Evolutionary conservation across 129 eudicot genomes (phyloP).

Genomic region (Pittosporum tobira): DNA sequence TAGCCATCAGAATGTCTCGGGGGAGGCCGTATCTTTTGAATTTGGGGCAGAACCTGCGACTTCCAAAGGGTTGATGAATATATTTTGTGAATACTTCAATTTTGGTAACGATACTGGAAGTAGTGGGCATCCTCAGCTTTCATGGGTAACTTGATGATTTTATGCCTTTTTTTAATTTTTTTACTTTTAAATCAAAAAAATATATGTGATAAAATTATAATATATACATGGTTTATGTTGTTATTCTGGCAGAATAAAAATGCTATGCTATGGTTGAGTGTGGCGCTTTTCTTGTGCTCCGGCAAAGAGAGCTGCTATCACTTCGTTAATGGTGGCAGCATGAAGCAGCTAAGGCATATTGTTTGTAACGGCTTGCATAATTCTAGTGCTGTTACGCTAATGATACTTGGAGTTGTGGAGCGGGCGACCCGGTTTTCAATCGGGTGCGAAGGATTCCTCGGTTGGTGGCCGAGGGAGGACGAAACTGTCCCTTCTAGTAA

Average conservation of each 20-base stretch:
- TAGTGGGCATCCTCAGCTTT: slow-evolving; percentile 41
- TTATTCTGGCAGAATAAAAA: slow-evolving; percentile 45
- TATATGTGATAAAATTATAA: background rate
- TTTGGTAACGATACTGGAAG: slow-evolving; percentile 16
- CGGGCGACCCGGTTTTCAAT: slow-evolving; percentile 77
- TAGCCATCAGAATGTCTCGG: slow-evolving; percentile 26
- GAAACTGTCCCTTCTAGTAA: slow-evolving; percentile 61
- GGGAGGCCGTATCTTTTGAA: slow-evolving; percentile 42
- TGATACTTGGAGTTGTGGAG: slow-evolving; percentile 81
- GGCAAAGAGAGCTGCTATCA: slow-evolving; percentile 82
- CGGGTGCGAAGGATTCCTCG: slow-evolving; percentile 95
- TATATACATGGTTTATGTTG: slow-evolving; percentile 8
- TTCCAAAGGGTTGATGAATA: slow-evolving; percentile 70
- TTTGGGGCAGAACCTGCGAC: slow-evolving; percentile 46
- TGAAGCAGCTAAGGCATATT: slow-evolving; percentile 69
- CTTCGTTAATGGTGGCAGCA: slow-evolving; percentile 78
- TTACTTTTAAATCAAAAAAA: no score
- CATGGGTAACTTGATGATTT: slow-evolving; percentile 42
- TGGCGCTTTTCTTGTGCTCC: slow-evolving; percentile 64
- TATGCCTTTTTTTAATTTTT: no score
- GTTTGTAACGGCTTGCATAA: slow-evolving; percentile 32
- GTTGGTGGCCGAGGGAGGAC: slow-evolving; percentile 98
- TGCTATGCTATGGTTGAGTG: slow-evolving; percentile 57
- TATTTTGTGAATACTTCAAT: slow-evolving; percentile 32
- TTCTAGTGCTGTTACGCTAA: slow-evolving; percentile 44